Evolutionary conservation across 768 basidiomycete genomes (phyloP).

Genomic region (Phanerochaete carnosa): DNA sequence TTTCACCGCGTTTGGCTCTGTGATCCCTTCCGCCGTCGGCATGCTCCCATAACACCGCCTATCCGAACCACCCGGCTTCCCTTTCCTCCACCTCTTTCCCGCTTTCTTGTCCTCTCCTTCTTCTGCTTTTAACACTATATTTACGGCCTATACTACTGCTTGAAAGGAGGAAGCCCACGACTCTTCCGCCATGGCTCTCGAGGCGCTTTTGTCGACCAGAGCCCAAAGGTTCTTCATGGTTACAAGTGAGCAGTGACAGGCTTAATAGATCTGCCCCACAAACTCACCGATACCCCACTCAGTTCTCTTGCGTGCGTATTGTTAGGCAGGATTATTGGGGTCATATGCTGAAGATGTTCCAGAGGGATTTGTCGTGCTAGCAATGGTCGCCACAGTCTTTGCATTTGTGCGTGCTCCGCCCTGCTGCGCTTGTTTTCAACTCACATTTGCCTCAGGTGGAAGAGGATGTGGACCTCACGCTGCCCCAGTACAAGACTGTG

Average conservation of each 20-base stretch:
- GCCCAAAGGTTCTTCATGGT: slow-evolving; percentile 70
- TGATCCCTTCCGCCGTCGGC: background rate
- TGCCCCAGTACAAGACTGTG: slow-evolving; percentile 62
- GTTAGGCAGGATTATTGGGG: background rate
- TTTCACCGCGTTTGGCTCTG: background rate
- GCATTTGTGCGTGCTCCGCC: slow-evolving; percentile 41
- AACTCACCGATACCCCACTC: background rate
- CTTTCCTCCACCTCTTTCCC: background rate
- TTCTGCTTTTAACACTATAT: background rate
- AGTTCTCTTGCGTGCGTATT: slow-evolving; percentile 60
- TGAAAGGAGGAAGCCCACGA: background rate
- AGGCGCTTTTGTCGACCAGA: slow-evolving; percentile 68
- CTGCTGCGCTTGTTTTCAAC: background rate
- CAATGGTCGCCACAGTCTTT: slow-evolving; percentile 73
- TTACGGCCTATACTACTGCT: background rate
- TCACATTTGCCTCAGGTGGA: slow-evolving; percentile 37
- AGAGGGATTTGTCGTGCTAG: slow-evolving; percentile 76
- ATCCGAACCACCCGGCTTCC: background rate
- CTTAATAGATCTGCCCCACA: no score
- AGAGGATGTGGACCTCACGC: slow-evolving; percentile 40
- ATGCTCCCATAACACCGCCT: background rate
- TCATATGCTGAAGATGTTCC: slow-evolving; percentile 2
- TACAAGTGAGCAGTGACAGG: slow-evolving; percentile 49
- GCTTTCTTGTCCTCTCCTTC: background rate
- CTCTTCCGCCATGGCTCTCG: slow-evolving; percentile 54